A percentile compares a stretch with the other conserved stretches of the same genome.
Conservation (phyloP, 2,329 filamentous ascomycete genomes). For the Didymella exigua region DNA sequence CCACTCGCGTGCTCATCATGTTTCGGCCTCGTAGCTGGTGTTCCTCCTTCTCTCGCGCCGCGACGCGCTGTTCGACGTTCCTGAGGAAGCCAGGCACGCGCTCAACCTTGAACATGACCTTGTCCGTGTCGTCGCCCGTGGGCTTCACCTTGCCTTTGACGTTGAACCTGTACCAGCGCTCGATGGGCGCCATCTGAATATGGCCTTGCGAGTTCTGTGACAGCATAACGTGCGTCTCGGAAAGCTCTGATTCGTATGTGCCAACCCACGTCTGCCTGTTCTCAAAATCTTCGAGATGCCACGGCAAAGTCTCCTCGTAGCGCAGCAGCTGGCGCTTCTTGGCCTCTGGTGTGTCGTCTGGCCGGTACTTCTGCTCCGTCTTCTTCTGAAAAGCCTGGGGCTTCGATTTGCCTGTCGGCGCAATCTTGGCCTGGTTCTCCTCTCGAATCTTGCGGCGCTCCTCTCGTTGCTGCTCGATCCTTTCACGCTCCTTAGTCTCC, state of each 20-base stretch:
- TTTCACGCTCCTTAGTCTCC: slow-evolving; percentile 70
- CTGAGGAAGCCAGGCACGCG: slow-evolving; percentile 77
- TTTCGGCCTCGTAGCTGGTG: slow-evolving; percentile 21
- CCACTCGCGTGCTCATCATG: slow-evolving; percentile 39
- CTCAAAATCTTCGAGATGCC: slow-evolving; percentile 96
- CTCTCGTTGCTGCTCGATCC: slow-evolving; percentile 65
- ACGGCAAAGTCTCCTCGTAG: slow-evolving; percentile 94
- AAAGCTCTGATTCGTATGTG: slow-evolving; percentile 86
- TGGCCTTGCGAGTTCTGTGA: slow-evolving; percentile 62
- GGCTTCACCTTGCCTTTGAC: slow-evolving; percentile 76
- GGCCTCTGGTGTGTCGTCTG: slow-evolving; percentile 77
- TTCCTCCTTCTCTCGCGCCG: slow-evolving; percentile 55
- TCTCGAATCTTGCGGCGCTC: slow-evolving; percentile 86
- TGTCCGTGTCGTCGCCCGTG: slow-evolving; percentile 86
- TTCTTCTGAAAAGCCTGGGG: slow-evolving; percentile 73
- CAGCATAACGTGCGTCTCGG: slow-evolving; percentile 78
- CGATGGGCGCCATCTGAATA: slow-evolving; percentile 86
- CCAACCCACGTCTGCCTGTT: slow-evolving; percentile 94
- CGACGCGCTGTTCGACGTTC: slow-evolving; percentile 50
- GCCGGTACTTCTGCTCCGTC: slow-evolving; percentile 81
- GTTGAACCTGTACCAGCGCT: slow-evolving; percentile 93
- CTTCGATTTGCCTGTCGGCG: slow-evolving; percentile 75
- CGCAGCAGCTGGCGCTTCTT: slow-evolving; percentile 67
- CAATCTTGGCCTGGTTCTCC: slow-evolving; percentile 89
- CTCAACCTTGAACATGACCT: slow-evolving; percentile 76